Base-by-base conservation (phyloP, 352 stramenopile species). In the Phytopythium mirpurense region DNA sequence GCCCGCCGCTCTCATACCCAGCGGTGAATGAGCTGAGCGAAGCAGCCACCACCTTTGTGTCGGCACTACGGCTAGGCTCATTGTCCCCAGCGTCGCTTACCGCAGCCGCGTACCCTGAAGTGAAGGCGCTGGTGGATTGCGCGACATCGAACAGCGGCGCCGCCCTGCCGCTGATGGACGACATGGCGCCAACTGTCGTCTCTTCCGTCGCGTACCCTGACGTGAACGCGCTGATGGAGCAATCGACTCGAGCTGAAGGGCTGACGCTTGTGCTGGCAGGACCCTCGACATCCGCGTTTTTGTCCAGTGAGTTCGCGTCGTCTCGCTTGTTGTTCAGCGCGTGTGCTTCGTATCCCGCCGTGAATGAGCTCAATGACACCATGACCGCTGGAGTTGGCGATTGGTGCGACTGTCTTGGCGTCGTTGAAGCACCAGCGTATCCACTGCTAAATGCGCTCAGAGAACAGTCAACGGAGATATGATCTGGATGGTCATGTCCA, bases 141-240 rank as follows among this genome's bases (percentile, higher is more conserved):
- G 41, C 41, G 23, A 47, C 21, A 1, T 47, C 23, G 5, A 32
- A 12, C 5, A 8, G 41, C 9, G 41, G 24, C 4, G 7, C 21
- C 9, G 41, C 3, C 1, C 8, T 5, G 3, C 7, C 14, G 5
- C 15, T 23, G 15, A 47, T 1, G 2, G 36, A 18, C 16, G 10
- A 5, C 15, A 23, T 11, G 1, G 19, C 5, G 19, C 6, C 29
- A 12, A 31, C 23, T 9, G 19, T 3, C 15, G 29, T n/a, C n/a
- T n/a, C 23, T 23, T 42, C 31, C 2, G 8, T 9, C 15, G 34
- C 48, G 26, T 73, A 78, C 1, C 70, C 73, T 7, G 51, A 43
- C 1, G 59, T 83, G 47, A 78, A 83, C 12, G 57, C 51, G 16
- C 67, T 83, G 27, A 78, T 47, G 4, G 74, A 85, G 6, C 51